Evolutionary conservation across 2,329 filamentous ascomycete genomes (phyloP).

Genomic region (Ophiostoma ips): DNA sequence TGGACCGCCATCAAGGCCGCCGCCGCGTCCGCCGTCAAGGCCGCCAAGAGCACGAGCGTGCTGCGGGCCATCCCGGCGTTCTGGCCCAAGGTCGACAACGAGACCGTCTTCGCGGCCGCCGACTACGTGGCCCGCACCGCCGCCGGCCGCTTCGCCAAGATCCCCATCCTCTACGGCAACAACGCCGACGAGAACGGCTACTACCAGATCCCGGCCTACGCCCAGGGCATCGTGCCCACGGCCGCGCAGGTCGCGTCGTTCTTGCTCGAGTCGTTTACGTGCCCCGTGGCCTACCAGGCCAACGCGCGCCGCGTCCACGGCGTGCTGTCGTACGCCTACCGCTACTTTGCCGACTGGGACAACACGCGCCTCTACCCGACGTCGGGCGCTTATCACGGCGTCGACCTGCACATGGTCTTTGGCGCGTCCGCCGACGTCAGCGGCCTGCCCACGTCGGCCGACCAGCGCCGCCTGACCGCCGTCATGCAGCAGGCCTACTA

Average conservation of each 20-base stretch:
- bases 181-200: slow-evolving; percentile 33
- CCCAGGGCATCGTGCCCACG: slow-evolving; percentile 25
- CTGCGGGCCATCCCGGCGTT: slow-evolving; percentile 25
- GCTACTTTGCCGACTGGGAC: slow-evolving; percentile 35
- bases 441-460: background rate
- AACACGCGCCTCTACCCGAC: slow-evolving; percentile 28
- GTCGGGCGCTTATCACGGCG: slow-evolving; percentile 35
- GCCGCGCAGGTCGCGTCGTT: slow-evolving; percentile 17
- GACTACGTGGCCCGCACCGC: slow-evolving; percentile 24
- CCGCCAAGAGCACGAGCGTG: slow-evolving; percentile 21
- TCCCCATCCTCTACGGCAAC: slow-evolving; percentile 29
- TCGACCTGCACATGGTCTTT: slow-evolving; percentile 33
- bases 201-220: slow-evolving; percentile 31
- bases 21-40: slow-evolving; percentile 22
- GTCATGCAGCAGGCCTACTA: background rate
- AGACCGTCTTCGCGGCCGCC: slow-evolving; percentile 27
- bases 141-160: slow-evolving; percentile 23
- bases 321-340: slow-evolving; percentile 30
- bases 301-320: slow-evolving; percentile 20
- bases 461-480: background rate
- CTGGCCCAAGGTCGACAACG: slow-evolving; percentile 27
- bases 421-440: slow-evolving; percentile 14
- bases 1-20: slow-evolving; percentile 25
- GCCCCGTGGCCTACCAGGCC: slow-evolving; percentile 26
- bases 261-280: slow-evolving; percentile 24